A percentile compares a stretch with the other conserved stretches of the same genome.
These are phyloP conservation scores for Amanita jacksonii DNA, from an alignment of 768 basidiomycete species.

Conservation along the genomic window DNA sequence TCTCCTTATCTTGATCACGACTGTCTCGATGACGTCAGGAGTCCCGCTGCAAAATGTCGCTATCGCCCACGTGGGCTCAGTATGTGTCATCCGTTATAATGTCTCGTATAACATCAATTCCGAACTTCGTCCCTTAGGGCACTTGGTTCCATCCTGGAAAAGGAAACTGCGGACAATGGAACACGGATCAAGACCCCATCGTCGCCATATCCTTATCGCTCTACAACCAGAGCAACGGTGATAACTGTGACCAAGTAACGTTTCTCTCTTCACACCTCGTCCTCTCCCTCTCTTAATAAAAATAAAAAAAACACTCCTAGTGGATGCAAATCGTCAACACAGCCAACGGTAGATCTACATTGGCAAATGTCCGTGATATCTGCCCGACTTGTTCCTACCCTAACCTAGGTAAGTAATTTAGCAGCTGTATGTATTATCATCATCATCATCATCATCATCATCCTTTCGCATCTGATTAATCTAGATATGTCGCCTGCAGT, in stretches of 20 bases:
- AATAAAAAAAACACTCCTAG: constrained; percentile 23
- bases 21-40: too few species aligned
- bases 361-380: constrained; percentile 44
- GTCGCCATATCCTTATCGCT: constrained; percentile 50
- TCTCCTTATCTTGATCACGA: too few species aligned
- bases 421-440: constrained; percentile 30
- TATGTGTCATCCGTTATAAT: too few species aligned
- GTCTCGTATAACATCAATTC: too few species aligned
- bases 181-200: constrained; percentile 41
- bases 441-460: constrained; percentile 2
- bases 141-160: constrained; percentile 11
- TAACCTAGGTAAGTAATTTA: too few species aligned
- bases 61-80: too few species aligned
- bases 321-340: constrained; percentile 52
- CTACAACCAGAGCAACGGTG: constrained; percentile 40
- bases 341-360: constrained; percentile 38
- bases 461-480: background rate
- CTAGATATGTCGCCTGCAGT: constrained; percentile 60
- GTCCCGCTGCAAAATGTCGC: too few species aligned
- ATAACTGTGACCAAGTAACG: constrained; percentile 50
- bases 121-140: too few species aligned
- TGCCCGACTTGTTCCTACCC: constrained; percentile 43
- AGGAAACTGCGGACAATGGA: constrained; percentile 55
- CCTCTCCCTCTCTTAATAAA: background rate
- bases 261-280: background rate